Evolutionary conservation across 208 protist species (phyloP), one percentile per base, ranked within the genome.

Genomic region (Trypanosoma vivax): DNA sequence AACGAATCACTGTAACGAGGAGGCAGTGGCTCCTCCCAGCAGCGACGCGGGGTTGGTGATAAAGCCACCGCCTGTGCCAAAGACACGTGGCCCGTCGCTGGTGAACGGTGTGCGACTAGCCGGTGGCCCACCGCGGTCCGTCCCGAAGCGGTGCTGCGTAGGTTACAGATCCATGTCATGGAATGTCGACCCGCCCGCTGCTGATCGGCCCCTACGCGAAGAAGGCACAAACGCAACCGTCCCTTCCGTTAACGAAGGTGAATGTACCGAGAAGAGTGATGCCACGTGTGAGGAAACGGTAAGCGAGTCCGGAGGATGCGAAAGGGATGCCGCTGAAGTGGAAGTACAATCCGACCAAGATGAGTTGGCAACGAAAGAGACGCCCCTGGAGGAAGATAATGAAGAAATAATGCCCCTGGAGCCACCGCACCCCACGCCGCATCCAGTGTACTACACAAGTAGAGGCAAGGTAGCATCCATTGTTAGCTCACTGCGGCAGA

Each of bases 51-150:
- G 30, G 47, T 11, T 18, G 50, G 19, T 48, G 9, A 25, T 46
- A 9, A 39, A 49, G 5, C 65, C 62, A 24, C 79, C 74, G 43
- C 54, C 59, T 14, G 66, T 82, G 10, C 79, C 79, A 0, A 37
- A 6, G n/a, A 67, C 65, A 3, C 79, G 79, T 9, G 79, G 79
- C n/a, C 75, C 60, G n/a, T 42, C 37, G 13, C 37, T 48, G 0
- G 61, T 3, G 46, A 39, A 5, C 65, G 65, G 58, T 29, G 37
- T 30, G 48, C 46, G 43, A 37, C 64, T 62, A 5, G 66, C 50
- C 4, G 60, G 57, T 24, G 61, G 55, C n/a, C 43, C 40, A 1
- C 54, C 53, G 9, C 67, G 49, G n/a, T 29, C 9, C 37, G 55
- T 64, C 1, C 56, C 65, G 13, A 35, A 25, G 16, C 48, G 45